Evolutionary conservation across 768 basidiomycete genomes (phyloP).

Genomic region (Russula virescens): DNA sequence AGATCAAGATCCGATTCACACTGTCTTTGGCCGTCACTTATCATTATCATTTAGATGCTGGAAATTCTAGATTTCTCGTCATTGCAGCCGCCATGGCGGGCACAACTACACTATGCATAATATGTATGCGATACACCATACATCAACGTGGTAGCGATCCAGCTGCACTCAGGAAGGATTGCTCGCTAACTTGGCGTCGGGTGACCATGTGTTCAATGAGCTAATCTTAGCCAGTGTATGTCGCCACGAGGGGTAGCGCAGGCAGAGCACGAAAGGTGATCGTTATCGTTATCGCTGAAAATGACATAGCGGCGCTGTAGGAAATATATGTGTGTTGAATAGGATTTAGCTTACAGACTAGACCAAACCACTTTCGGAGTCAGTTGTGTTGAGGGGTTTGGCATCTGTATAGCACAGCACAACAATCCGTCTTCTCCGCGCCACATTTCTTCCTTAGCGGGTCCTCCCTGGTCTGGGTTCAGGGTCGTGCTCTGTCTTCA

Average conservation of each 20-base stretch:
- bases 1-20: conserved; percentile 22
- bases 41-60: conserved; percentile 33
- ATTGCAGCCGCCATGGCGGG: background rate
- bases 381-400: background rate
- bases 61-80: conserved; percentile 23
- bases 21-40: background rate
- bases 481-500: background rate
- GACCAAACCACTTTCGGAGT: conserved; percentile 19
- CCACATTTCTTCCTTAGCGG: conserved; percentile 31
- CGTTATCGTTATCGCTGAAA: conserved; percentile 44
- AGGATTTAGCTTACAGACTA: conserved; percentile 5
- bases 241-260: conserved; percentile 53
- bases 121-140: background rate
- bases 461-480: conserved; percentile 30
- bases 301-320: conserved; percentile 9
- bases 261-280: conserved; percentile 55
- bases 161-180: background rate
- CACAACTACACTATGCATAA: background rate
- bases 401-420: background rate
- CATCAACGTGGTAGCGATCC: background rate
- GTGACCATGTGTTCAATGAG: conserved; percentile 6
- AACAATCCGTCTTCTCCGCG: background rate
- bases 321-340: background rate
- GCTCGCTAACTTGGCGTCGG: background rate
- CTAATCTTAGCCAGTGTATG: background rate